Conservation (phyloP, 805 yeast species). For the Metschnikowia dekortorum region DNA sequence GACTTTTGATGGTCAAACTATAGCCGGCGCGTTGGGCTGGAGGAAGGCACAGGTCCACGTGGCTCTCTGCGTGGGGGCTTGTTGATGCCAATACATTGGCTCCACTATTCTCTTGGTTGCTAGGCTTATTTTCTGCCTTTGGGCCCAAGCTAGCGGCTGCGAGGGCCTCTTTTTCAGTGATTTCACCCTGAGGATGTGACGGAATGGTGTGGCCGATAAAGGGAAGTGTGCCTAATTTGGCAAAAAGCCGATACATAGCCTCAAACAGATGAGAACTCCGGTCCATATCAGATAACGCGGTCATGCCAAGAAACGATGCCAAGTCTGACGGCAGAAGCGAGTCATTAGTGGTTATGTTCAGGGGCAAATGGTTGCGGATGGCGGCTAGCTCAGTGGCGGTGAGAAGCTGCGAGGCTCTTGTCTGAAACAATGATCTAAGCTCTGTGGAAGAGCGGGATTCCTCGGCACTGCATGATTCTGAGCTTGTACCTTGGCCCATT, state of each 20-base stretch:
- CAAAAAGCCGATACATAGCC: background rate
- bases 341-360: background rate
- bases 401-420: conserved; percentile 4
- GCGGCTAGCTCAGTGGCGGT: conserved; percentile 6
- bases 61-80: background rate
- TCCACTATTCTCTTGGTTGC: too few relatives aligned
- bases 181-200: background rate
- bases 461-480: background rate
- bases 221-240: background rate
- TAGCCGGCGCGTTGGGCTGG: background rate
- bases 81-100: background rate
- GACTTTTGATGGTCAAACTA: background rate
- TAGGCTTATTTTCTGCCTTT: too few relatives aligned
- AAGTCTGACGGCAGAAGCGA: background rate
- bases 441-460: background rate
- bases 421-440: conserved; percentile 4
- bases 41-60: background rate
- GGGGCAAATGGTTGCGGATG: conserved; percentile 1
- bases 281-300: background rate
- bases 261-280: background rate
- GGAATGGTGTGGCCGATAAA: background rate
- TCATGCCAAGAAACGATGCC: background rate
- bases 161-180: background rate
- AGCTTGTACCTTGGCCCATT: conserved; percentile 20
- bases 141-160: background rate